phyloP scores from a whole-genome alignment of 2,329 filamentous ascomycete genomes.

The Clarireedia sp. region DNA sequence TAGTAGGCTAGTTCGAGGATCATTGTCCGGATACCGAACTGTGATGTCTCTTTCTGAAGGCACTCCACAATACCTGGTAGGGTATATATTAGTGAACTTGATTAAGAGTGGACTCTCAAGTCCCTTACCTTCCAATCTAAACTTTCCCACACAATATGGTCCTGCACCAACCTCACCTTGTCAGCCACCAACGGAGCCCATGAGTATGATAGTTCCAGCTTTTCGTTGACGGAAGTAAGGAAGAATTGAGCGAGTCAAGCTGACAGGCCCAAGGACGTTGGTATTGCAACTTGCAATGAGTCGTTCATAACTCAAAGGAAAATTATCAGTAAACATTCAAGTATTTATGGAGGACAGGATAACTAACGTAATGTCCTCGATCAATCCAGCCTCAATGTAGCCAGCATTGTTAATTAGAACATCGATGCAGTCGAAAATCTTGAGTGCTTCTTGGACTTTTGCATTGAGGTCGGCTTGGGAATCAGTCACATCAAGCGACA shows the following conservation, averaged over 20 bases:
- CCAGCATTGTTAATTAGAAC: conserved; percentile 32
- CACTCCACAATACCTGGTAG: conserved; percentile 10
- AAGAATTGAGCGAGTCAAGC: conserved; percentile 40
- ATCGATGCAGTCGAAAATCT: conserved; percentile 24
- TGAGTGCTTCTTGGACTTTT: conserved; percentile 28
- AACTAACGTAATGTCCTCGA: conserved; percentile 26
- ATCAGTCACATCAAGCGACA: conserved; percentile 41
- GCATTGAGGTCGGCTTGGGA: conserved; percentile 31
- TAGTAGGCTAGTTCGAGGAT: conserved; percentile 42
- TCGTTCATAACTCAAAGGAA: conserved; percentile 8
- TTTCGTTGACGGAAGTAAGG: conserved; percentile 37
- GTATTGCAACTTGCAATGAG: conserved; percentile 35
- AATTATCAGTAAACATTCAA: not conserved
- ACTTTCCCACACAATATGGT: conserved; percentile 14
- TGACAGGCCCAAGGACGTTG: conserved; percentile 46
- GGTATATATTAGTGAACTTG: not conserved
- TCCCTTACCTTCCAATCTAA: conserved; percentile 15
- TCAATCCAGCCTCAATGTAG: conserved; percentile 19
- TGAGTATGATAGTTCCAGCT: conserved; percentile 29
- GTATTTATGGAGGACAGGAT: not conserved
- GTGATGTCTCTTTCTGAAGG: conserved; percentile 12
- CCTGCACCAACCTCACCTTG: conserved; percentile 3
- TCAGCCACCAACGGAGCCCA: conserved; percentile 13
- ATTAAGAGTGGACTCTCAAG: not conserved
- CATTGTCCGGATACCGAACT: conserved; percentile 12